phyloP scores from a whole-genome alignment of 495 filamentous ascomycete genomes.

The Daldinia loculata region DNA sequence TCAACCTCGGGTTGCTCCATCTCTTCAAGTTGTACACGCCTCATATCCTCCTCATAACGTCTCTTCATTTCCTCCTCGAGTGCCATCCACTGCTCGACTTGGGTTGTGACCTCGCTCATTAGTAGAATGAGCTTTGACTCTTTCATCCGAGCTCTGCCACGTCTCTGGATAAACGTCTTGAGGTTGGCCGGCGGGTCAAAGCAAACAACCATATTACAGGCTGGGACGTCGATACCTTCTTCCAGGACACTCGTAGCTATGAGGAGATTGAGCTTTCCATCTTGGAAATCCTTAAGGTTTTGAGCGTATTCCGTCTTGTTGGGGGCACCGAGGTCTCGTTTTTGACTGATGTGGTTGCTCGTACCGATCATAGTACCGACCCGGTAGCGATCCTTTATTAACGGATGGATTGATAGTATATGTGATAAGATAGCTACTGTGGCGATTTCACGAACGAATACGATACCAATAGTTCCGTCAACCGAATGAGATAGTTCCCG shows the following conservation, averaged over 20 bases:
- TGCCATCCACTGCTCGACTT: slow-evolving; percentile 61
- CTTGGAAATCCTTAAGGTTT: slow-evolving; percentile 73
- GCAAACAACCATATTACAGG: slow-evolving; percentile 88
- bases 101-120: slow-evolving; percentile 44
- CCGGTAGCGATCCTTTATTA: slow-evolving; percentile 63
- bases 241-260: slow-evolving; percentile 87
- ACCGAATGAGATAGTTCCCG: slow-evolving; percentile 57
- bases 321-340: slow-evolving; percentile 68
- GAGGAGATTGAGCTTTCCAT: slow-evolving; percentile 77
- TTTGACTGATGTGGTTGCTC: slow-evolving; percentile 59
- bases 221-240: slow-evolving; percentile 89
- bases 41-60: slow-evolving; percentile 74
- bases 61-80: slow-evolving; percentile 79
- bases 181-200: slow-evolving; percentile 79
- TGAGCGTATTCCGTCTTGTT: slow-evolving; percentile 60
- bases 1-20: slow-evolving; percentile 51
- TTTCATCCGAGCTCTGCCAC: slow-evolving; percentile 80
- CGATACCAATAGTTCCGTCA: slow-evolving; percentile 68
- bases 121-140: slow-evolving; percentile 78
- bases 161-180: slow-evolving; percentile 88
- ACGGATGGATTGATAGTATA: slow-evolving; percentile 69
- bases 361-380: slow-evolving; percentile 78
- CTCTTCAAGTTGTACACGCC: slow-evolving; percentile 63
- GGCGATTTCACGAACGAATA: slow-evolving; percentile 81
- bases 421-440: slow-evolving; percentile 73